Base-by-base conservation (phyloP, 495 filamentous ascomycete genomes). In the Talaromyces nanjingensis region DNA sequence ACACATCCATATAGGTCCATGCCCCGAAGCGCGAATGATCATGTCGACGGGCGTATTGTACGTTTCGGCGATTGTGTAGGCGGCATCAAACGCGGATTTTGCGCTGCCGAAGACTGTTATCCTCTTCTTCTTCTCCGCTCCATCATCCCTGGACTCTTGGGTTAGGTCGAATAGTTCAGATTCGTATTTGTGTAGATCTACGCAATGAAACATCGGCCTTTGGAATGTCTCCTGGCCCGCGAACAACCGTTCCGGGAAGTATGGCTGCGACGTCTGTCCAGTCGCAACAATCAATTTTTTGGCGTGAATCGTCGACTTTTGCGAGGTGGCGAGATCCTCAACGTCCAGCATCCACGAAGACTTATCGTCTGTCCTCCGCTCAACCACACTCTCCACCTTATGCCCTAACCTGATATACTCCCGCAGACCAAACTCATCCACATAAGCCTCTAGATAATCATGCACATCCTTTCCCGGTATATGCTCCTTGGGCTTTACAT, bases 11-110 rank as follows among this genome's bases (percentile, higher is more conserved):
- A 68, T 68, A 0, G 89, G 87, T 0, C 91, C 91, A 70, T 90
- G 86, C 3, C 91, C 91, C 6, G 82, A 88, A 39, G 86, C 83
- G 63, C 92, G 83, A 64, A 96, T 92, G 29, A 96, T 77, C 90
- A 86, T 91, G 65, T 91, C 80, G 2, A 96, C 88, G 33, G 84
- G 74, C 57, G 88, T 77, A 2, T 89, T 90, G 1, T 80, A 76
- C 6, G 24, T 33, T 0, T 81, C 79, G 1, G 85, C 88, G 68
- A 86, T 89, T 3, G 81, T 78, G 67, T 92, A 92, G 0, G 85
- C 90, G 2, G 85, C 84, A 77, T 96, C 92, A 80, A 84, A 92
- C 1, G 83, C 89, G 4, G 87, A 90, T 71, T 96, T 96, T 1
- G 83, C 85, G 8, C 83, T 87, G 14, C 91, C 89, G 56, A 91